Base-by-base conservation (phyloP, 2,329 filamentous ascomycete genomes). In the Fulvia fulva region DNA sequence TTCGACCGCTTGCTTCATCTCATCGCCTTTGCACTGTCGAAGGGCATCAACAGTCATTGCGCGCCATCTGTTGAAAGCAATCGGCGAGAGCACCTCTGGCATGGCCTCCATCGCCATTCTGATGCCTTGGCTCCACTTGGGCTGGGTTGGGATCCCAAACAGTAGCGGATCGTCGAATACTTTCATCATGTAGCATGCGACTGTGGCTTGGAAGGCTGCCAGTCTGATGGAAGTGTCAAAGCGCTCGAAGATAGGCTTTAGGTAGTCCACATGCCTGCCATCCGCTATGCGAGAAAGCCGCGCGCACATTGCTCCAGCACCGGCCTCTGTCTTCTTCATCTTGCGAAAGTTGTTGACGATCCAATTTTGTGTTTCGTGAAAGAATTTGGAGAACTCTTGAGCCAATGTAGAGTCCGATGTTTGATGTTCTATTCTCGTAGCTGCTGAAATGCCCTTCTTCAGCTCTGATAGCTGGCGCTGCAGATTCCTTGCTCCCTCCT, bases 301-400 rank as follows among this genome's bases (percentile, higher is more conserved):
- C 9, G 51, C 37, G 28, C 61, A 60, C 43, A 71, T 54, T 28
- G 68, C 65, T 14, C 58, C 58, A 1, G 60, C 14, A 25, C 69
- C 51, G n/a, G 56, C 56, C 14, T 66, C 61, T 53, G 87, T 73
- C 73, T 81, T 87, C 12, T 81, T 87, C 12, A 81, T 79, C 61
- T 82, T 83, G 53, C 87, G 80, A 63, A 88, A 90, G 69, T 88
- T 83, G 25, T 83, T 81, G 65, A 90, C 85, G 3, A 87, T 83
- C 87, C 87, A 91, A 66, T 90, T 89, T 74, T 90, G 87, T 65
- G 89, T 73, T 23, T 86, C 83, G 66, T 89, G 87, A 21, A 83
- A 83, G 49, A 90, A 71, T 57, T 81, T 78, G 51, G 63, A 62
- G 77, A 88, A 83, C 9, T 80, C 78, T 52, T 87, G 83, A 1